Evolutionary conservation across 2,329 filamentous ascomycete genomes (phyloP).

Genomic region (Coniochaeta sp.): DNA sequence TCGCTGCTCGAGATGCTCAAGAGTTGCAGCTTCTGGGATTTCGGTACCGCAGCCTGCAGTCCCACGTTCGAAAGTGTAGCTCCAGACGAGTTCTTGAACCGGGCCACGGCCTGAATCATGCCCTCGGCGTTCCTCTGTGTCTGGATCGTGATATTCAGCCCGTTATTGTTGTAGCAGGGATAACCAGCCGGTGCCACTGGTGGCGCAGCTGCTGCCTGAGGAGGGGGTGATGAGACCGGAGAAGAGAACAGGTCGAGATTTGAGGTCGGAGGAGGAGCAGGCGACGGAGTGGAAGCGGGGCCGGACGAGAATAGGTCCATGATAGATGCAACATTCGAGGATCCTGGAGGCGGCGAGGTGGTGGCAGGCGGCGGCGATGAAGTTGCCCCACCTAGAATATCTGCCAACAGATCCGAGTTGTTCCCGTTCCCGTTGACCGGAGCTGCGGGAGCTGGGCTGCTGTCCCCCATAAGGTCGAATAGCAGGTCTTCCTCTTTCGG

Average conservation of each 20-base stretch:
- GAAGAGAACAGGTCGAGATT: slow-evolving; percentile 44
- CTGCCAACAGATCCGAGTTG: slow-evolving; percentile 81
- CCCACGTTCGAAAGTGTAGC: slow-evolving; percentile 68
- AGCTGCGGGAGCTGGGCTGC: slow-evolving; percentile 45
- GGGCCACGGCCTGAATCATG: slow-evolving; percentile 72
- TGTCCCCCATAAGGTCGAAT: slow-evolving; percentile 83
- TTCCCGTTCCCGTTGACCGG: slow-evolving; percentile 52
- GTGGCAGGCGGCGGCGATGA: slow-evolving; percentile 38
- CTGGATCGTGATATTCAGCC: slow-evolving; percentile 71
- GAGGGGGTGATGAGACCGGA: slow-evolving; percentile 38
- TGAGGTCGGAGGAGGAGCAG: slow-evolving; percentile 31
- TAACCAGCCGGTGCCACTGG: slow-evolving; percentile 40
- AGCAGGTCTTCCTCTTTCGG: slow-evolving; percentile 87
- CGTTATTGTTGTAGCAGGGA: slow-evolving; percentile 80
- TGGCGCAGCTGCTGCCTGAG: slow-evolving; percentile 22
- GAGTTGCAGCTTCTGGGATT: slow-evolving; percentile 88
- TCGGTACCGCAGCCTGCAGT: slow-evolving; percentile 90
- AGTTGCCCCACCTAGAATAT: slow-evolving; percentile 71
- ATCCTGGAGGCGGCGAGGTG: slow-evolving; percentile 37
- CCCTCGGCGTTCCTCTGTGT: slow-evolving; percentile 76
- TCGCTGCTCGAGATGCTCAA: slow-evolving; percentile 81
- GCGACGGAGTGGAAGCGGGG: slow-evolving; percentile 24
- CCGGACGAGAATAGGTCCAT: slow-evolving; percentile 75
- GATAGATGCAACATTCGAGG: slow-evolving; percentile 61
- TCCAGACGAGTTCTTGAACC: slow-evolving; percentile 71